A percentile compares a stretch with the other conserved stretches of the same genome.
phyloP scores from a whole-genome alignment of 208 protist species.

The Leishmania tarentolae region DNA sequence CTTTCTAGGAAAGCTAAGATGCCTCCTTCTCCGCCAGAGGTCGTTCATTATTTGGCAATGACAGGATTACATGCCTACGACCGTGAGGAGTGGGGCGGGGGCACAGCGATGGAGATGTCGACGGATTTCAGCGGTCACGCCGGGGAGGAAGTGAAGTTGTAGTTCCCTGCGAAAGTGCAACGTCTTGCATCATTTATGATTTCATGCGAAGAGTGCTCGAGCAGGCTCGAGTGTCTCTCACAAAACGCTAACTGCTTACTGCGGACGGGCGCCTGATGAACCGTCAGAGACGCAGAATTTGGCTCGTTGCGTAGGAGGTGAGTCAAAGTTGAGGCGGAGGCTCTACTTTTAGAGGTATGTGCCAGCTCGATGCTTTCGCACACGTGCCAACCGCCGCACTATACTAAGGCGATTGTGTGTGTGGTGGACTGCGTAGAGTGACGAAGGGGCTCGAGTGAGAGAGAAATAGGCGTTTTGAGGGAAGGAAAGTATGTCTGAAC shows the following conservation, averaged over 20 bases:
- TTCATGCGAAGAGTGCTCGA: neutral
- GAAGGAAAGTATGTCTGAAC: neutral
- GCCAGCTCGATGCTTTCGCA: neutral
- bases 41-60: neutral
- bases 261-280: neutral
- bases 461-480: neutral
- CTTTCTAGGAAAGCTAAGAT: neutral
- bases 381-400: neutral
- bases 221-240: neutral
- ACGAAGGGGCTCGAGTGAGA: too few species aligned
- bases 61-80: neutral
- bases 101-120: neutral
- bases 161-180: neutral
- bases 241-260: neutral
- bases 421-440: neutral
- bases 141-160: neutral
- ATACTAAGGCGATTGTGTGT: neutral
- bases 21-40: neutral
- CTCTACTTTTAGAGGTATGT: neutral
- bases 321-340: neutral
- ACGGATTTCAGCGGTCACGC: neutral
- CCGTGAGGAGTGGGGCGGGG: neutral
- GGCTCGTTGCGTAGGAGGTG: neutral
- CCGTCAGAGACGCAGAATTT: neutral
- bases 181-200: neutral